Conservation (phyloP, 371 early-diverging fungal species). For the Mortierella sp. region DNA sequence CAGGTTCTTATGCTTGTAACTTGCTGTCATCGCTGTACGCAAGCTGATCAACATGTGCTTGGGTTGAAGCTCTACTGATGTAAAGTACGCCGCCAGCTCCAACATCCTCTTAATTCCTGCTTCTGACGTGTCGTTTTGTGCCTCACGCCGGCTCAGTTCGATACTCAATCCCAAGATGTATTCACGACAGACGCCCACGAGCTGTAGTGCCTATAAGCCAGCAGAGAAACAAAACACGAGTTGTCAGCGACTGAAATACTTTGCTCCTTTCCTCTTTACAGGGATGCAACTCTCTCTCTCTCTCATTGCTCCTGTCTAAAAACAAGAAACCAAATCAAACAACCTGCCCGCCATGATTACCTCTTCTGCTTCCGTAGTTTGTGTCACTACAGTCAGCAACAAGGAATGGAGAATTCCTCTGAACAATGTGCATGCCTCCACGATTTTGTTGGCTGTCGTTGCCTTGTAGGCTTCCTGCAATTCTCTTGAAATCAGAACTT, state of each 20-base stretch:
- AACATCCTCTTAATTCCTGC: slow-evolving; percentile 75
- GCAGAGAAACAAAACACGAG: slow-evolving; percentile 1
- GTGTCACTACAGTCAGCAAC: slow-evolving; percentile 72
- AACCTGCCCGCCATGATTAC: slow-evolving; percentile 35
- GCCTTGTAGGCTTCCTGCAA: slow-evolving; percentile 84
- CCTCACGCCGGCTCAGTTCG: slow-evolving; percentile 80
- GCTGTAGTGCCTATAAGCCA: slow-evolving; percentile 63
- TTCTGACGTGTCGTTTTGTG: slow-evolving; percentile 59
- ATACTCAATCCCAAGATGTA: slow-evolving; percentile 89
- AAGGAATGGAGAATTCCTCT: slow-evolving; percentile 77
- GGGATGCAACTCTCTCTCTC: no score
- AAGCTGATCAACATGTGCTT: slow-evolving; percentile 86
- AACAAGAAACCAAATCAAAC: no score
- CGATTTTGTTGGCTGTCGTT: slow-evolving; percentile 80
- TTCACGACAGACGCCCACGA: slow-evolving; percentile 87
- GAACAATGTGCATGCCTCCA: slow-evolving; percentile 81
- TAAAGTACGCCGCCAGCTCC: slow-evolving; percentile 94
- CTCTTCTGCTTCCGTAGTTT: slow-evolving; percentile 75
- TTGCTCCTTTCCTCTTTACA: no score
- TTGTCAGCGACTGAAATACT: no score
- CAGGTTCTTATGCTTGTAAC: slow-evolving; percentile 85
- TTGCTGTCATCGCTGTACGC: slow-evolving; percentile 83
- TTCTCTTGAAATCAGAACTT: slow-evolving; percentile 59
- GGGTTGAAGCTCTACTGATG: slow-evolving; percentile 89
- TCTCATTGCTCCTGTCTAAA: no score